phyloP scores from a whole-genome alignment of 306 rosid genomes.

The Vachellia collinsii region DNA sequence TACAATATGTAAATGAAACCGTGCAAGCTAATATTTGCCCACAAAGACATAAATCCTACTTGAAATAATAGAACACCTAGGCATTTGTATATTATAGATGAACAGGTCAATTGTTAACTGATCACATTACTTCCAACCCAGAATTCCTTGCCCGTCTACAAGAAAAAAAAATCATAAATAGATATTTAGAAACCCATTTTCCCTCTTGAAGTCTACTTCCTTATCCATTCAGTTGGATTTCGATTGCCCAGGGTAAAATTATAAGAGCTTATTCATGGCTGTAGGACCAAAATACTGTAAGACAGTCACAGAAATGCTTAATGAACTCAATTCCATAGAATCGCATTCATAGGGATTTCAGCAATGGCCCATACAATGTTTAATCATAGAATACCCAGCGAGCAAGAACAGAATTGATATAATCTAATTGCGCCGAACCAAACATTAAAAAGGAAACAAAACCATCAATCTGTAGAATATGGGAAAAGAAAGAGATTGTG shows the following conservation, averaged over 20 bases:
- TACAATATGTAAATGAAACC: not conserved
- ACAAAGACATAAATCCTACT: not conserved
- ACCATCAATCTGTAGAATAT: not conserved
- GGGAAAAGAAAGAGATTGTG: not conserved
- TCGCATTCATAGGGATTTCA: not conserved
- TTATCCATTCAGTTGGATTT: conserved; percentile 2
- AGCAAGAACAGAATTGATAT: not conserved
- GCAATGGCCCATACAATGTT: not conserved
- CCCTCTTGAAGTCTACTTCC: not conserved
- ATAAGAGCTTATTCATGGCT: conserved; percentile 4
- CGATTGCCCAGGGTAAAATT: not conserved
- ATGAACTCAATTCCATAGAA: not conserved
- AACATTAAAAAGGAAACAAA: not conserved
- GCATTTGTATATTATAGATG: not conserved
- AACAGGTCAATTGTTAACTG: not conserved
- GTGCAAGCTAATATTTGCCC: not conserved
- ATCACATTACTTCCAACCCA: not conserved
- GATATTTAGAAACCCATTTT: not conserved
- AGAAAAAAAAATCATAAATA: not conserved
- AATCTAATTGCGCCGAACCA: not conserved
- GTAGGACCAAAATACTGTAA: conserved; percentile 3
- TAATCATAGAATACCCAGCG: not conserved
- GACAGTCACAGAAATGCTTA: not conserved
- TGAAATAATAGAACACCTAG: not conserved
- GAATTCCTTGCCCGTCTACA: not conserved